Evolutionary conservation across 345 rosid genomes (phyloP).

Genomic region (Cardamine chenopodiifolia): DNA sequence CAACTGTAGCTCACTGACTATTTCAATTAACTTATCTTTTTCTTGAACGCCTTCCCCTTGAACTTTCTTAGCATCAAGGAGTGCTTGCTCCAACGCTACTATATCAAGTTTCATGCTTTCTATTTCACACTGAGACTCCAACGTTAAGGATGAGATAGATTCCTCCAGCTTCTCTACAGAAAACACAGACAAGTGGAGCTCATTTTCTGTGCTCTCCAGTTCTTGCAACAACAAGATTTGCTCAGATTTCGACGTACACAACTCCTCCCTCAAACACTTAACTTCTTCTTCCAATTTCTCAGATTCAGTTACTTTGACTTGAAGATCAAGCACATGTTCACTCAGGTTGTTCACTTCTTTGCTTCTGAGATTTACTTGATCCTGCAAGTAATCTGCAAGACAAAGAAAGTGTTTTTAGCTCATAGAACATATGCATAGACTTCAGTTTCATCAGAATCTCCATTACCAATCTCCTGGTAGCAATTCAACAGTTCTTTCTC

Average conservation of each 20-base stretch:
- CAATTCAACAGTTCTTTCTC: conserved; percentile 69
- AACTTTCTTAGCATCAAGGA: conserved; percentile 54
- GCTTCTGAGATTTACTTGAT: conserved; percentile 62
- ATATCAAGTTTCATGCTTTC: conserved; percentile 78
- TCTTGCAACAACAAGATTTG: conserved; percentile 50
- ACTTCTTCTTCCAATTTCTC: conserved; percentile 44
- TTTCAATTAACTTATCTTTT: conserved; percentile 27
- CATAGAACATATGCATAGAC: background rate
- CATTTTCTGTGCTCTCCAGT: conserved; percentile 57
- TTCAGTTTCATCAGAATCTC: conserved; percentile 15
- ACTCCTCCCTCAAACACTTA: conserved; percentile 49
- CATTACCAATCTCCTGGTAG: conserved; percentile 70
- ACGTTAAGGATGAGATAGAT: conserved; percentile 51
- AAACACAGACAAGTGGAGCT: conserved; percentile 51
- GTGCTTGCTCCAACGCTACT: conserved; percentile 55
- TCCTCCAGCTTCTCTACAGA: conserved; percentile 69
- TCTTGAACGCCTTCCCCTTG: conserved; percentile 47
- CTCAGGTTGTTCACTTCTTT: conserved; percentile 49
- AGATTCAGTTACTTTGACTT: conserved; percentile 57
- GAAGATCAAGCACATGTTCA: conserved; percentile 56
- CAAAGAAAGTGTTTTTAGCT: background rate
- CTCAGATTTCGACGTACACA: conserved; percentile 55
- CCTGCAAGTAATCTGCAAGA: conserved; percentile 66
- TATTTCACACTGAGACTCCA: conserved; percentile 75
- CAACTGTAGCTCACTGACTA: conserved; percentile 52